These are phyloP conservation scores for Hypoxylon sp. DNA, from an alignment of 2,329 filamentous ascomycete genomes.

Conservation along the genomic window DNA sequence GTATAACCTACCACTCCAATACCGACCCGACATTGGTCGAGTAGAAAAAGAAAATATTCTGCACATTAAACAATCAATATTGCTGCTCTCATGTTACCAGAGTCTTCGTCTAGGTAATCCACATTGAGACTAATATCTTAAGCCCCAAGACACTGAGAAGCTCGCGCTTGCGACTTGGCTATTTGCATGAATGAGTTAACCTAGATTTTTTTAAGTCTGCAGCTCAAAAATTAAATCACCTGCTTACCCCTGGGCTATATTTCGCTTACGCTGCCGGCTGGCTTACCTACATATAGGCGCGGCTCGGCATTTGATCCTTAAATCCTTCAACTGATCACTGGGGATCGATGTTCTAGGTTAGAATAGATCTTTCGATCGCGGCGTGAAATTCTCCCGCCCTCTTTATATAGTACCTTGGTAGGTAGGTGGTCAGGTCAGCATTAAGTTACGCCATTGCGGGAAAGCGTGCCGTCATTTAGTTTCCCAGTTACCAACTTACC, in stretches of 20 bases:
- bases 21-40: background rate
- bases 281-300: slow-evolving; percentile 12
- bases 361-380: slow-evolving; percentile 27
- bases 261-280: slow-evolving; percentile 15
- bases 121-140: background rate
- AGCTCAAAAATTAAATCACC: background rate
- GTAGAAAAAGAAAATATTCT: background rate
- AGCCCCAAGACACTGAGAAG: slow-evolving; percentile 9
- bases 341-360: slow-evolving; percentile 22
- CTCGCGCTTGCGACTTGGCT: slow-evolving; percentile 9
- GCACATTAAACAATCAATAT: no score
- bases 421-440: background rate
- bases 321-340: slow-evolving; percentile 13
- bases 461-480: slow-evolving; percentile 34
- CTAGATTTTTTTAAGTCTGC: no score
- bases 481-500: slow-evolving; percentile 27
- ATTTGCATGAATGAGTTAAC: slow-evolving; percentile 5
- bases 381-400: slow-evolving; percentile 21
- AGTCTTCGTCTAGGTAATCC: no score
- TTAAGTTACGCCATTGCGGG: slow-evolving; percentile 26
- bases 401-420: slow-evolving; percentile 11
- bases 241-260: slow-evolving; percentile 14
- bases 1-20: background rate
- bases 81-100: no score
- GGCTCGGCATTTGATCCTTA: slow-evolving; percentile 29